These are phyloP conservation scores for Simplicillium aogashimaense DNA, from an alignment of 2,329 filamentous ascomycete genomes.

Conservation along the genomic window DNA sequence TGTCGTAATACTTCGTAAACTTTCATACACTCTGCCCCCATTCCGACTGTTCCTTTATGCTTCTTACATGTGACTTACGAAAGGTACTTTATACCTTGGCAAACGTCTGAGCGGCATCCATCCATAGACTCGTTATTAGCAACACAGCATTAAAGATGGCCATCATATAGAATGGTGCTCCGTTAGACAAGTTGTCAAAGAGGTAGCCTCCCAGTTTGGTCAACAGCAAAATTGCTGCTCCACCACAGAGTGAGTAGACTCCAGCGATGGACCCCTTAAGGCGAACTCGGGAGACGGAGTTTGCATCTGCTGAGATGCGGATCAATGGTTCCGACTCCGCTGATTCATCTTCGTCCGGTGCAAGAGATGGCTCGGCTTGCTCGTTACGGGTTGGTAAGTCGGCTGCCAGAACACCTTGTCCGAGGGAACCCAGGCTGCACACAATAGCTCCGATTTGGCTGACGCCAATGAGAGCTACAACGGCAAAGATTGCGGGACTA, in stretches of 20 bases:
- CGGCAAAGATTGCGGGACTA: conserved; percentile 58
- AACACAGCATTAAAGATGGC: conserved; percentile 74
- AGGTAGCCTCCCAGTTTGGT: conserved; percentile 84
- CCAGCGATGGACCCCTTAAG: conserved; percentile 93
- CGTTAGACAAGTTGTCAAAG: conserved; percentile 66
- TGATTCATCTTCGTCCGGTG: conserved; percentile 27
- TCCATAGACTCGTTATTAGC: conserved; percentile 43
- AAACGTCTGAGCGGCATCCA: conserved; percentile 36
- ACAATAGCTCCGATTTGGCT: conserved; percentile 96
- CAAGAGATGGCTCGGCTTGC: conserved; percentile 16
- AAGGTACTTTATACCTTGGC: conserved; percentile 3
- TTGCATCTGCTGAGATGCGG: conserved; percentile 16
- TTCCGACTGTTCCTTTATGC: background rate
- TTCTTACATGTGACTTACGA: too few relatives aligned
- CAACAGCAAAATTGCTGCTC: conserved; percentile 78
- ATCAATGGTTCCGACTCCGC: conserved; percentile 32
- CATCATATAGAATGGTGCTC: conserved; percentile 92
- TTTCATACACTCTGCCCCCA: too few relatives aligned
- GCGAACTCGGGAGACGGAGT: conserved; percentile 36
- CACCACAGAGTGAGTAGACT: conserved; percentile 85
- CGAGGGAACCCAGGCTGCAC: conserved; percentile 82
- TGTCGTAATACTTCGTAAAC: too few relatives aligned
- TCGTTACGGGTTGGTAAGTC: conserved; percentile 22
- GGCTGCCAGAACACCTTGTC: conserved; percentile 61
- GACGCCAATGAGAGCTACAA: conserved; percentile 74